A percentile compares a stretch with the other conserved stretches of the same genome.
Evolutionary conservation across 257 asterid genomes (phyloP).

Genomic region (Datura wrightii): DNA sequence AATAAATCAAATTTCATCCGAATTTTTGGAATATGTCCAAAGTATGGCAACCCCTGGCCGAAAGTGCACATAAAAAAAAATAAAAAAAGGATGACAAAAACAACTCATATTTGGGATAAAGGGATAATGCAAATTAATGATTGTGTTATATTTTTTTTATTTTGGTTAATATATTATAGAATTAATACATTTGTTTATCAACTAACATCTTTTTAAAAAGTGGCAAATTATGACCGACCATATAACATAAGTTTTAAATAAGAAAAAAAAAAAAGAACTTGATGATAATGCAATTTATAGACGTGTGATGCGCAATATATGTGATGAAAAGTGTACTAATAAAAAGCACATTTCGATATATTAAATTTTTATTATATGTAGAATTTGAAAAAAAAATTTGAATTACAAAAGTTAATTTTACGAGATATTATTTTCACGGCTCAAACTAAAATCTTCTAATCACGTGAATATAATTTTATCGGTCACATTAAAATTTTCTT

Average conservation of each 20-base stretch:
- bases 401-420: too few species aligned
- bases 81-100: not conserved
- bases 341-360: too few species aligned
- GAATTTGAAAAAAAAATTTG: too few species aligned
- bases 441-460: too few species aligned
- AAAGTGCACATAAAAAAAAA: not conserved
- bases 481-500: too few species aligned
- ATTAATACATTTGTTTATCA: not conserved
- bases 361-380: too few species aligned
- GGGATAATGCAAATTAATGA: not conserved
- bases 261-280: not conserved
- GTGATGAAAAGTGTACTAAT: not conserved
- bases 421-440: too few species aligned
- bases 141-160: not conserved
- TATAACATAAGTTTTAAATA: not conserved
- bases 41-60: not conserved
- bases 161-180: not conserved
- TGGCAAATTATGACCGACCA: slow-evolving; percentile 27
- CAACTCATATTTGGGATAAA: not conserved
- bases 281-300: slow-evolving; percentile 8
- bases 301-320: not conserved
- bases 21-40: too few species aligned
- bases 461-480: too few species aligned
- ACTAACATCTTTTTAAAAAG: not conserved
- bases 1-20: too few species aligned